phyloP scores from a whole-genome alignment of 1,284 basidiomycete species.

The Cronartium quercuum region DNA sequence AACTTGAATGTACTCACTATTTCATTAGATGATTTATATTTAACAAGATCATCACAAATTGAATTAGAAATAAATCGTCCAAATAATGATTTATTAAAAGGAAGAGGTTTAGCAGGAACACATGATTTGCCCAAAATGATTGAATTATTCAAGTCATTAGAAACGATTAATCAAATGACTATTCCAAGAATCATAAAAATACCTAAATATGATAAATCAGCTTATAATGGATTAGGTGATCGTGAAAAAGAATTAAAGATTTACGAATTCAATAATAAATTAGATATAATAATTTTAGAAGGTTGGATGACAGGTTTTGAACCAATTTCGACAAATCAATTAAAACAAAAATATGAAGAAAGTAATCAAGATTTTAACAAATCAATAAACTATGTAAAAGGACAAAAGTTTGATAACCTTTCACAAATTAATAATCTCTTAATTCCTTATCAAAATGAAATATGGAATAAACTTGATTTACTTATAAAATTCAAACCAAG shows the following conservation, averaged over 20 bases:
- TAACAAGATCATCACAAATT: neutral
- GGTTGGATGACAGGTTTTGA: conserved; percentile 32
- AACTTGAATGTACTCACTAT: no score
- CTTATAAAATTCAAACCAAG: conserved; percentile 22
- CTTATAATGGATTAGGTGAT: conserved; percentile 18
- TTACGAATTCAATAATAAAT: neutral
- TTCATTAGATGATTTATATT: conserved; percentile 26
- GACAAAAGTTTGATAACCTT: neutral
- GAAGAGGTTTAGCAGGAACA: conserved; percentile 49
- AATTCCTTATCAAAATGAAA: neutral
- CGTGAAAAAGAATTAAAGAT: neutral
- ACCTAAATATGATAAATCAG: conserved; percentile 29
- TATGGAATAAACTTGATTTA: conserved; percentile 5
- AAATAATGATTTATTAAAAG: conserved; percentile 46
- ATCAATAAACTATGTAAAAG: neutral
- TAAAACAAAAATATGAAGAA: conserved; percentile 2
- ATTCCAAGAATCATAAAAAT: neutral
- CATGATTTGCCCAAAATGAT: conserved; percentile 44
- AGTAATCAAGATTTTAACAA: neutral
- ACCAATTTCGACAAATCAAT: neutral
- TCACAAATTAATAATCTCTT: conserved; percentile 7
- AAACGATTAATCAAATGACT: conserved; percentile 5
- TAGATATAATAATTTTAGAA: conserved; percentile 21
- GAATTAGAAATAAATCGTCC: conserved; percentile 39
- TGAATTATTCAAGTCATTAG: neutral